A percentile compares a stretch with the other conserved stretches of the same genome.
phyloP scores from a whole-genome alignment of 2,329 filamentous ascomycete species.

The Aspergillus sp. region DNA sequence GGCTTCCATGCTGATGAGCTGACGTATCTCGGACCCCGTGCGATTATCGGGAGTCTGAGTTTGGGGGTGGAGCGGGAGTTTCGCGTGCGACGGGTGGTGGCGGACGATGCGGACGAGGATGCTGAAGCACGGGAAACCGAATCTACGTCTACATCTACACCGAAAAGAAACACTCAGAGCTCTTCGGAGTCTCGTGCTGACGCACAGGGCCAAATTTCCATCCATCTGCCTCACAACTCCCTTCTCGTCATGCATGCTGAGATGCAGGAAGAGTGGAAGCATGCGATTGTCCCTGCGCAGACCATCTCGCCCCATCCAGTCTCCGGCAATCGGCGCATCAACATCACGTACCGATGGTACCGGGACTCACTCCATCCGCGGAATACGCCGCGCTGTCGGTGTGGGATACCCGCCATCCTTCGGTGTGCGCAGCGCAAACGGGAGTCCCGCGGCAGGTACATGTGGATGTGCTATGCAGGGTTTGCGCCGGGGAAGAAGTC shows the following conservation, averaged over 20 bases:
- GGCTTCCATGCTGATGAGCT: slow-evolving; percentile 92
- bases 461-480: slow-evolving; percentile 88
- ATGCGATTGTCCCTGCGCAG: slow-evolving; percentile 71
- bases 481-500: slow-evolving; percentile 45
- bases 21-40: slow-evolving; percentile 85
- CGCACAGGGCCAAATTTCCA: slow-evolving; percentile 79
- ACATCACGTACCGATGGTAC: slow-evolving; percentile 91
- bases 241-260: slow-evolving; percentile 94
- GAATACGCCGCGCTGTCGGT: slow-evolving; percentile 74
- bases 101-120: slow-evolving; percentile 31
- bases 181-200: slow-evolving; percentile 46
- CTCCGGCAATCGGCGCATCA: slow-evolving; percentile 76
- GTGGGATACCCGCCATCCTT: slow-evolving; percentile 65
- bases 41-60: slow-evolving; percentile 85
- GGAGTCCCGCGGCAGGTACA: slow-evolving; percentile 75
- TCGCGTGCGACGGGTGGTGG: slow-evolving; percentile 73
- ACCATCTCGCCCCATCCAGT: slow-evolving; percentile 83
- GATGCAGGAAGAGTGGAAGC: slow-evolving; percentile 98
- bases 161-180: slow-evolving; percentile 4
- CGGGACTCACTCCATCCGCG: slow-evolving; percentile 71
- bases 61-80: slow-evolving; percentile 93
- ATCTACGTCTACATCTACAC: slow-evolving; percentile 7
- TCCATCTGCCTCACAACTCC: slow-evolving; percentile 92
- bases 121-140: slow-evolving; percentile 20
- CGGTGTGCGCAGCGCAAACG: slow-evolving; percentile 76